These are phyloP conservation scores for Scytalidium sp. DNA, from an alignment of 2,329 filamentous ascomycete species.

Conservation along the genomic window DNA sequence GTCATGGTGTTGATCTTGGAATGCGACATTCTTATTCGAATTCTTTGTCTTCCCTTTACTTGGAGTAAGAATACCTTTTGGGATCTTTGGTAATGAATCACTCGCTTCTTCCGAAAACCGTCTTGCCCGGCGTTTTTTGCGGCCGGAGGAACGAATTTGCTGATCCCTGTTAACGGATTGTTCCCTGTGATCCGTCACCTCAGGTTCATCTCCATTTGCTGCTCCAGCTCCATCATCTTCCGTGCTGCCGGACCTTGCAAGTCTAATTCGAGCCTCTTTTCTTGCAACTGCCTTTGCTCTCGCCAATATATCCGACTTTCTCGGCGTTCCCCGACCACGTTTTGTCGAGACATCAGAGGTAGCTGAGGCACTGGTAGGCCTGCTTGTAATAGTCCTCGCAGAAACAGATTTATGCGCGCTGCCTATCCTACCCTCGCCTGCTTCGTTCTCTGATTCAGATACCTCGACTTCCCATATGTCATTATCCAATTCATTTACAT, in stretches of 20 bases:
- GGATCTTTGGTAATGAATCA: slow-evolving; percentile 12
- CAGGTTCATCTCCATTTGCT: not conserved
- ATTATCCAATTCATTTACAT: not conserved
- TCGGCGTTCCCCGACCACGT: not conserved
- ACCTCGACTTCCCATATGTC: slow-evolving; percentile 1
- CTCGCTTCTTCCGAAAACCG: not conserved
- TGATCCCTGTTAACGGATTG: not conserved
- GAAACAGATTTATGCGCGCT: not conserved
- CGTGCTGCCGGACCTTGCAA: not conserved
- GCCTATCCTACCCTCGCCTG: not conserved
- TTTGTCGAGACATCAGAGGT: not conserved
- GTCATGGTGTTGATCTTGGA: slow-evolving; percentile 31
- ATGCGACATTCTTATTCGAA: slow-evolving; percentile 51
- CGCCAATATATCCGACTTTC: slow-evolving; percentile 2
- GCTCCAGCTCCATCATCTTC: not conserved
- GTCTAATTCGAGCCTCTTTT: not conserved
- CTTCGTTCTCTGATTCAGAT: not conserved
- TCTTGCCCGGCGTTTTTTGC: not conserved
- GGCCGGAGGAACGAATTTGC: not conserved
- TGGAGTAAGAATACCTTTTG: slow-evolving; percentile 54
- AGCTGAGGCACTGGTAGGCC: not conserved
- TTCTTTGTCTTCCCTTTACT: slow-evolving; percentile 38
- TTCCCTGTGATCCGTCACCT: not conserved
- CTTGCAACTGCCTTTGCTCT: slow-evolving; percentile 2
- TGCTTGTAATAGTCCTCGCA: not conserved